phyloP scores from a whole-genome alignment of 768 basidiomycete species.

The Termitomyces sp. region DNA sequence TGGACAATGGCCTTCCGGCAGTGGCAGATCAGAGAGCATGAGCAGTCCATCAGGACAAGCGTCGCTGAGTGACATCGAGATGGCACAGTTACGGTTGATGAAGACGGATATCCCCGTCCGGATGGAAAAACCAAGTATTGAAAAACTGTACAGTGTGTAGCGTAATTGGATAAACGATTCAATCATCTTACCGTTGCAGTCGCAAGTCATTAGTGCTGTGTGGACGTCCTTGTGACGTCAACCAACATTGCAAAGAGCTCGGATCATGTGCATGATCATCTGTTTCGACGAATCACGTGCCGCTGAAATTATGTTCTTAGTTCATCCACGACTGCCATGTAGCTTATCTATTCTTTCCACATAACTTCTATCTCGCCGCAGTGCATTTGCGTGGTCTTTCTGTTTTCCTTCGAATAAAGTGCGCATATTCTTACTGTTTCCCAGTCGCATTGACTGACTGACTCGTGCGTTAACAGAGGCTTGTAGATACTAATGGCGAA shows the following conservation, averaged over 20 bases:
- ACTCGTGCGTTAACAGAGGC: background rate
- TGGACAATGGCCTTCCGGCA: background rate
- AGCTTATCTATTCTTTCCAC: background rate
- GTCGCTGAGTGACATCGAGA: conserved; percentile 24
- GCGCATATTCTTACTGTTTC: background rate
- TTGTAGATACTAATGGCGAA: conserved; percentile 20
- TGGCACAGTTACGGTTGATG: conserved; percentile 28
- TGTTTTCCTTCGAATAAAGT: background rate
- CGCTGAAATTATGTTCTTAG: background rate
- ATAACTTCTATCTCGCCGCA: background rate
- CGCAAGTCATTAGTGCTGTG: background rate
- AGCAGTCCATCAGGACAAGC: background rate
- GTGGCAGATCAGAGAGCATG: conserved; percentile 1
- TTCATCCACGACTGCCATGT: conserved; percentile 1
- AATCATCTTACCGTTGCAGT: background rate
- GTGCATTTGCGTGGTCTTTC: background rate
- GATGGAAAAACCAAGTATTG: background rate
- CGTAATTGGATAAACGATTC: background rate
- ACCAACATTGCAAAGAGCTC: background rate
- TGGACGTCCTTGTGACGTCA: background rate
- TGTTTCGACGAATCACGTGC: background rate
- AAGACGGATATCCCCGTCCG: conserved; percentile 13
- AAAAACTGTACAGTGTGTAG: background rate
- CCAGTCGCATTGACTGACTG: background rate
- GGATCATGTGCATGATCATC: background rate